Conservation (phyloP, 2,329 filamentous ascomycete genomes). For the Rosellinia necatrix region DNA sequence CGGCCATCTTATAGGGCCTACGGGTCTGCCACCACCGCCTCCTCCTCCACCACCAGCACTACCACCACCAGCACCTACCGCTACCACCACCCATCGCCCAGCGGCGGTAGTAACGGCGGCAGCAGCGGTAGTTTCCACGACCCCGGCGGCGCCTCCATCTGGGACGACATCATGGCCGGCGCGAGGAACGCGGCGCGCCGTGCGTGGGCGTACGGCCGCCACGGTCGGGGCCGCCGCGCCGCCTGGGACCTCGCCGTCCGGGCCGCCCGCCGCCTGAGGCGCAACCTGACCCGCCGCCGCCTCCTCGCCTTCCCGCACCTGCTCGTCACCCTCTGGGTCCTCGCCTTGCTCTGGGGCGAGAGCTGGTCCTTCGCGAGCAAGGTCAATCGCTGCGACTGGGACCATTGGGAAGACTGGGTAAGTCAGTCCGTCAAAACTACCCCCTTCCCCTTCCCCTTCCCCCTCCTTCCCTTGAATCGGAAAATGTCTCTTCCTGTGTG, state of each 20-base stretch:
- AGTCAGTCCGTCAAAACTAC: too few species aligned
- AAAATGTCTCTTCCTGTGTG: too few species aligned
- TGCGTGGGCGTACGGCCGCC: slow-evolving; percentile 48
- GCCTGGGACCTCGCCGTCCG: slow-evolving; percentile 41
- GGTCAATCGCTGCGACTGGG: slow-evolving; percentile 78
- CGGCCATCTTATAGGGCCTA: slow-evolving; percentile 47
- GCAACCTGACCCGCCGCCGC: slow-evolving; percentile 56
- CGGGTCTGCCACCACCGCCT: slow-evolving; percentile 28
- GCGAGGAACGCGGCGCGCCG: slow-evolving; percentile 38
- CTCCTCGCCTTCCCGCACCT: slow-evolving; percentile 68
- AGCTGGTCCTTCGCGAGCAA: slow-evolving; percentile 73
- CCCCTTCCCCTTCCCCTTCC: too few species aligned
- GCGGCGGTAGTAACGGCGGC: too few species aligned
- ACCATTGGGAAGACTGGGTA: slow-evolving; percentile 92
- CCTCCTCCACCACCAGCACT: too few species aligned
- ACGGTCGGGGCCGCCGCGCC: slow-evolving; percentile 47
- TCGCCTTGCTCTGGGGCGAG: slow-evolving; percentile 84
- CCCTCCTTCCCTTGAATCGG: too few species aligned
- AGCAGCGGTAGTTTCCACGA: slow-evolving; percentile 31
- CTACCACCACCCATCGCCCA: too few species aligned
- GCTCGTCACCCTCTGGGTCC: slow-evolving; percentile 74
- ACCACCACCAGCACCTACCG: too few species aligned
- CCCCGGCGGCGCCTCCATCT: slow-evolving; percentile 41
- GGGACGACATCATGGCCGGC: slow-evolving; percentile 45
- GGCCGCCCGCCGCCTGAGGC: slow-evolving; percentile 42